Evolutionary conservation across 257 asterid species (phyloP), one percentile per base, ranked within the genome.

Genomic region (Forsythia suspensa): DNA sequence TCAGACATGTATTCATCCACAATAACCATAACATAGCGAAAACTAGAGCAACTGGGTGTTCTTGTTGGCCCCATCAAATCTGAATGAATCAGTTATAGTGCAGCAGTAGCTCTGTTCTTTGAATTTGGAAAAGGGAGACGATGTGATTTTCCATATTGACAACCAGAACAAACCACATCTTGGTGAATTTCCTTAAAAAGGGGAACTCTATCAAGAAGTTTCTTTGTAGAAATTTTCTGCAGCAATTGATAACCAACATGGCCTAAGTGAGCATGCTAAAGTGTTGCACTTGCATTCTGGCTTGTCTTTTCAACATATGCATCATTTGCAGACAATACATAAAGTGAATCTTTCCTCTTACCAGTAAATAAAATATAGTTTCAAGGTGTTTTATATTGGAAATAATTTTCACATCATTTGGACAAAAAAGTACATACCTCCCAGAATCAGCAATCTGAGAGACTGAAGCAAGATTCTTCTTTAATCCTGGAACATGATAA

Each of bases 211-310:
- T 79, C 71, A 38, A 82, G 77, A 21, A 74, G 71, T 37, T 63
- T 70, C 5, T 83, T 79, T 4, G 77, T 43, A 10, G 79, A 83
- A 3, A 83, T 79, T 61, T 83, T 52, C 41, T 79, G 75, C 63
- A 83, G 16, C 44, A 83, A 36, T 37, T 83, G 77, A 68, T 21
- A 77, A 21, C 82, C 82, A 1, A 83, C 61, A 57, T 83, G 82
- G 13, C 80, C 84, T n/a, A 84, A 67, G 5, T 80, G 80, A 21
- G 84, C 84, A 84, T 84, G 84, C 84, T 84, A 84, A 57, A 73
- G 68, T 72, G 77, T 16, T 1, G 75, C 43, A 70, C 73, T 82
- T 6, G 9, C 70, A 66, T 18, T 73, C 69, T 67, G 74, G 12
- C 84, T 1, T 36, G 41, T 21, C n/a, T 70, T 66, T 21, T 77